Evolutionary conservation across 2,329 filamentous ascomycete genomes (phyloP), one percentile per base, ranked within the genome.

Genomic region (Kalmusia sp.): DNA sequence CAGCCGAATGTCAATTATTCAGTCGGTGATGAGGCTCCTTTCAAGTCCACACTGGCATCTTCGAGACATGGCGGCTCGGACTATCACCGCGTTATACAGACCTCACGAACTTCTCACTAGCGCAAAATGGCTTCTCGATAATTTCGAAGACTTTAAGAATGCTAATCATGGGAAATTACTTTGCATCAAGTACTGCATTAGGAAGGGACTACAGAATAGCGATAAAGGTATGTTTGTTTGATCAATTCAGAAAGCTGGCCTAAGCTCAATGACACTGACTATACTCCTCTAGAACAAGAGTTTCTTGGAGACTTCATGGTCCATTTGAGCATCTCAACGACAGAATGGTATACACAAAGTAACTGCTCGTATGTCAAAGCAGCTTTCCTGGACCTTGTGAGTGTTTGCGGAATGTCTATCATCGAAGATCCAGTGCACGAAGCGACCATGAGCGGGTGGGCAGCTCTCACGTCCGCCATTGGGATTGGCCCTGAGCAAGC

Each of bases 41-140:
- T 82, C 79, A 9, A 92, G 87, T 57, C 82, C 82, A 0, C 84
- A 91, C 15, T 95, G 91, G 91, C 89, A 92, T 67, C 85, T 95
- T 6, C 82, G 91, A 44, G 90, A 93, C 63, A 91, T 93, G 70
- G 89, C 91, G 1, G 90, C 91, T 0, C 82, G 89, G 14, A 91
- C 90, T 0, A 78, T 91, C 11, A 75, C 76, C 2, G 68, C 71
- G 5, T 57, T 80, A 21, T 60, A 68, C 6, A 35, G 57, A 21
- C 54, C 57, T 6, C 55, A 58, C 17, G 66, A 75, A 34, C 49
- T 64, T 39, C 55, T 64, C 19, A 54, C 61, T 44, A 57, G 58
- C 19, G 62, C 63, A 12, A 55, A 65, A 4, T 44, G 39, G 14
- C 55, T 71, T 5, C 48, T 75, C 2, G 53, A 49, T 11, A 49